Evolutionary conservation across 2,329 filamentous ascomycete species (phyloP), one percentile per base, ranked within the genome.

Genomic region (Ceratocystis eucalypticola): DNA sequence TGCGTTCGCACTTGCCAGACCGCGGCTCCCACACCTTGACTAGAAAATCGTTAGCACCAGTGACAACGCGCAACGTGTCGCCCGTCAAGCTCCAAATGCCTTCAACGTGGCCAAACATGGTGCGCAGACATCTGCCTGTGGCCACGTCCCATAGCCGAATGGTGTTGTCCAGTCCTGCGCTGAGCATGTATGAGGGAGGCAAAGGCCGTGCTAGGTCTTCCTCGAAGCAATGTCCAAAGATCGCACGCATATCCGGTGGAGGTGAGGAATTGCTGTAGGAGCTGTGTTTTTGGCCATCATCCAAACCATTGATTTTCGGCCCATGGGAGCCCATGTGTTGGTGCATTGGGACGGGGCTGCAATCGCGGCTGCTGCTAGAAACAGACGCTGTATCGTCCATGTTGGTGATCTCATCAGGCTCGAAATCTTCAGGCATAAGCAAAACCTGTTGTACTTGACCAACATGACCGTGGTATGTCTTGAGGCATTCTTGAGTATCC

Each of bases 101-200:
- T 75, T 99, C 94, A 25, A 99, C 84, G 72, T 99, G 94, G 0
- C 94, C 94, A 74, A 97, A 99, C 79, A 96, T 96, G 41, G 91
- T 96, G 69, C 91, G 88, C 44, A 96, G 81, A 72, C 90, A 96
- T 69, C 85, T 84, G 46, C 90, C 91, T 0, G 88, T 88, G 4
- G 83, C 83, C 1, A 91, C 89, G 74, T 96, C 91, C 93, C 94
- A 99, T 22, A 97, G 82, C 10, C 93, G 87, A 69, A 97, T 89
- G 0, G 91, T 96, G 67, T 87, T 88, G 75, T 99, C 94, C 20
- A 99, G 82, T 0, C 91, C 91, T 63, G 90, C 92, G 0, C 92
- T 96, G 61, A 97, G 82, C 80, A 99, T 96, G 76, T 96, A 97
- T 3, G 88, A 84, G 0, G 91, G 89, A 15, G 93, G 93, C 8